A percentile compares a stretch with the other conserved stretches of the same genome.
Conservation (phyloP, 305 asterid genomes). For the Plantago coronopus region DNA sequence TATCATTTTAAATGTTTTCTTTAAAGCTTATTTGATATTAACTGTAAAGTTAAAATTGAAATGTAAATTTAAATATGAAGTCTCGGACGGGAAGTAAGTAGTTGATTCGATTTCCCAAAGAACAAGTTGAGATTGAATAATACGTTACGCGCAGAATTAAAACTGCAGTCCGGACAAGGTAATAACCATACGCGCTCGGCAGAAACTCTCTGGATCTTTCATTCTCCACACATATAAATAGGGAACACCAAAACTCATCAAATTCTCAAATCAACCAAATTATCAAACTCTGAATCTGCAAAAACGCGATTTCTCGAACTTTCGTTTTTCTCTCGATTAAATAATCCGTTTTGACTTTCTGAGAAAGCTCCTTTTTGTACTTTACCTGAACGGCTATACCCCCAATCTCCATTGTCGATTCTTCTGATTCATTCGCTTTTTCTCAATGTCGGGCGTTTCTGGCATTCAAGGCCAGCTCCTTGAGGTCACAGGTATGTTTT, state of each 20-base stretch:
- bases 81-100: too few relatives aligned
- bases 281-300: neutral
- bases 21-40: too few relatives aligned
- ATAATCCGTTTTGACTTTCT: conserved; percentile 5
- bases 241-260: neutral
- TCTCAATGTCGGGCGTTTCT: conserved; percentile 54
- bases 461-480: conserved; percentile 88
- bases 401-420: neutral
- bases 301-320: neutral
- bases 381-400: conserved; percentile 11
- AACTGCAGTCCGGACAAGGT: neutral
- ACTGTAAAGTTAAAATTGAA: too few relatives aligned
- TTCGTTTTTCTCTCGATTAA: neutral
- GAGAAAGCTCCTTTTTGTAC: neutral
- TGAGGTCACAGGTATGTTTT: conserved; percentile 65
- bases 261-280: neutral
- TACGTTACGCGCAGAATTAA: neutral
- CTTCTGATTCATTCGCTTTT: neutral
- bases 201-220: conserved; percentile 4
- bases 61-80: too few relatives aligned
- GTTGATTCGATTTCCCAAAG: too few relatives aligned
- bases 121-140: neutral
- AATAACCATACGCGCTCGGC: neutral
- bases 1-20: too few relatives aligned
- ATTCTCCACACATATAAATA: neutral